Percentiles rank a stretch among this genome's conserved stretches.
Evolutionary conservation across 306 rosid species (phyloP).

Genomic region (Prosopis cineraria): DNA sequence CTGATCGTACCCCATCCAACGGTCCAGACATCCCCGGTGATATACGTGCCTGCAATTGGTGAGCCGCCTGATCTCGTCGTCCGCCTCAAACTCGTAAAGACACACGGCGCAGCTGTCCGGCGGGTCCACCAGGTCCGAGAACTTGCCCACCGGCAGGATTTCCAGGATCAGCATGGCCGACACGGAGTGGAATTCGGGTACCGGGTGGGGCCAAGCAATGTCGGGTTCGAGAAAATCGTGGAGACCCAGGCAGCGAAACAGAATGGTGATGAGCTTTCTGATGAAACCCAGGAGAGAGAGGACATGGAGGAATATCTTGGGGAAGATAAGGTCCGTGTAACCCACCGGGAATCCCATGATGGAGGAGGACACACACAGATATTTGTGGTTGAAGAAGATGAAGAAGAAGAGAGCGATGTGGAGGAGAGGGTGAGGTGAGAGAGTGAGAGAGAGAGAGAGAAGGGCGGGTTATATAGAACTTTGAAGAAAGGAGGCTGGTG

Average conservation of each 20-base stretch:
- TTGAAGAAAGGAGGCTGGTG: background rate
- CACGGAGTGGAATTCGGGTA: constrained; percentile 50
- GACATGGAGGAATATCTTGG: constrained; percentile 59
- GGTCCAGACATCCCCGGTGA: constrained; percentile 80
- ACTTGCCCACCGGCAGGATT: constrained; percentile 62
- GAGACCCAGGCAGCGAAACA: constrained; percentile 56
- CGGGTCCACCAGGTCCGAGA: constrained; percentile 63
- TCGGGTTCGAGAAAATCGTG: constrained; percentile 63
- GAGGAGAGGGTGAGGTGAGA: background rate
- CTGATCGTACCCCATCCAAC: constrained; percentile 89
- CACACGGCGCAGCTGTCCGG: constrained; percentile 83
- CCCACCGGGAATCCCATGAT: constrained; percentile 81
- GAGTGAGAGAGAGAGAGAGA: background rate
- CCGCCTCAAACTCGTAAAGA: constrained; percentile 66
- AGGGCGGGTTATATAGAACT: constrained; percentile 27
- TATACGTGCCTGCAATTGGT: constrained; percentile 80
- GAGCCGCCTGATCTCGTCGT: constrained; percentile 78
- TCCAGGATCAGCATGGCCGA: constrained; percentile 61
- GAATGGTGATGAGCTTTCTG: constrained; percentile 46
- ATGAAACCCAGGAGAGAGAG: constrained; percentile 61
- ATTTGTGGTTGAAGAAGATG: background rate
- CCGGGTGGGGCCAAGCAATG: constrained; percentile 43
- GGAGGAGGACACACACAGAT: background rate
- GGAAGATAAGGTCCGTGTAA: constrained; percentile 64
- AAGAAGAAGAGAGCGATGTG: background rate